These are phyloP conservation scores for Trametes villosa DNA, from an alignment of 768 basidiomycete species.

Conservation along the genomic window DNA sequence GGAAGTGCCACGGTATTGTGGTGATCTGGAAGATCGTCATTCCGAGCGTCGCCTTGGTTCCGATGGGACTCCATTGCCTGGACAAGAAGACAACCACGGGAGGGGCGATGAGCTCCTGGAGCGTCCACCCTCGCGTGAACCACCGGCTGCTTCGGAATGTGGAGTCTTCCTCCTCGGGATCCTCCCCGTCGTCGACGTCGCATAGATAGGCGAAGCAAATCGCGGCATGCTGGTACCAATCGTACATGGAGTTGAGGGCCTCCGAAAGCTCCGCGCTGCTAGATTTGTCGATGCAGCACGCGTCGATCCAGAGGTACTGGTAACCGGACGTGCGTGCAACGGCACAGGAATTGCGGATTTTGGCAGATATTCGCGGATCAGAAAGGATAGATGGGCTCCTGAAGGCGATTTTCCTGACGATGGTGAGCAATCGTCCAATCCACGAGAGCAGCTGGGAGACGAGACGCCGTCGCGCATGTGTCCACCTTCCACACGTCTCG, in stretches of 20 bases:
- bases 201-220: not conserved
- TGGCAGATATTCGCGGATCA: no score
- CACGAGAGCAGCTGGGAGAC: no score
- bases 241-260: conserved; percentile 3
- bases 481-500: no score
- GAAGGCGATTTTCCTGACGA: no score
- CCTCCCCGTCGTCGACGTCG: not conserved
- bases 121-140: no score
- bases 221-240: not conserved
- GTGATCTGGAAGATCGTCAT: not conserved
- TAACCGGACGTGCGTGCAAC: no score
- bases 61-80: not conserved
- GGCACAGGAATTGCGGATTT: no score
- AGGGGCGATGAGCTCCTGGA: not conserved
- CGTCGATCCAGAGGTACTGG: conserved; percentile 2
- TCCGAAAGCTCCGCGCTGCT: conserved; percentile 10
- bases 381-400: no score
- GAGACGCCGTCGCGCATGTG: no score
- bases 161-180: not conserved
- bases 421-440: no score
- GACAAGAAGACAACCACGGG: not conserved
- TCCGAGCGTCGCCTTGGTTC: not conserved
- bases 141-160: no score
- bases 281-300: conserved; percentile 10
- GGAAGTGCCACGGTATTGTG: not conserved